Conservation (phyloP, 1,139 yeast genomes). For the Ashbya aceris region DNA sequence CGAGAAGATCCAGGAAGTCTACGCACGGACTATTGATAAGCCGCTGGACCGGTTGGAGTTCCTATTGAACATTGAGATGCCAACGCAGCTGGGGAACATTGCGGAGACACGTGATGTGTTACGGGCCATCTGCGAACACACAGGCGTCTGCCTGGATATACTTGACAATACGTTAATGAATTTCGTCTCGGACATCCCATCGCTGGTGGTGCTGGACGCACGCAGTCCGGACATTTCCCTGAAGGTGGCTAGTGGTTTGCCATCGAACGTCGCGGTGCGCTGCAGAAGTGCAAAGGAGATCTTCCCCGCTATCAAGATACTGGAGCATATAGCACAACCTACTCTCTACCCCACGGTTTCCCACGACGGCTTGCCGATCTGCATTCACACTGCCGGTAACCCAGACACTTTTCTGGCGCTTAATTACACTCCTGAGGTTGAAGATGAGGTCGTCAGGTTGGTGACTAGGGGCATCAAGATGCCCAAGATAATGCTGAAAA, state of each 20-base stretch:
- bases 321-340: constrained; percentile 1
- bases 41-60: constrained; percentile 3
- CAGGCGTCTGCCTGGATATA: constrained; percentile 2
- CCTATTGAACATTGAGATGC: neutral
- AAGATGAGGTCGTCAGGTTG: constrained; percentile 1
- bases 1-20: neutral
- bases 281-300: constrained; percentile 1
- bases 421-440: neutral
- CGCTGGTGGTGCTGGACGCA: constrained; percentile 1
- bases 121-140: neutral
- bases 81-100: constrained; percentile 2
- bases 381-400: constrained; percentile 7
- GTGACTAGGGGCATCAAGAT: neutral
- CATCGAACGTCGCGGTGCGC: constrained; percentile 3
- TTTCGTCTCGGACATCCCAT: constrained; percentile 2
- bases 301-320: neutral
- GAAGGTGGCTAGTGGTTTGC: constrained; percentile 5
- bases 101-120: constrained; percentile 1
- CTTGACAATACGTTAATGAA: constrained; percentile 1
- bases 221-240: constrained; percentile 2
- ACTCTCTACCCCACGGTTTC: constrained; percentile 2
- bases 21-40: neutral
- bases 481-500: constrained; percentile 1
- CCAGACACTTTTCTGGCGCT: neutral
- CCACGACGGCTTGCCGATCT: constrained; percentile 4